phyloP scores from a whole-genome alignment of 208 protist genomes.

The Endotrypanum monterogeii region DNA sequence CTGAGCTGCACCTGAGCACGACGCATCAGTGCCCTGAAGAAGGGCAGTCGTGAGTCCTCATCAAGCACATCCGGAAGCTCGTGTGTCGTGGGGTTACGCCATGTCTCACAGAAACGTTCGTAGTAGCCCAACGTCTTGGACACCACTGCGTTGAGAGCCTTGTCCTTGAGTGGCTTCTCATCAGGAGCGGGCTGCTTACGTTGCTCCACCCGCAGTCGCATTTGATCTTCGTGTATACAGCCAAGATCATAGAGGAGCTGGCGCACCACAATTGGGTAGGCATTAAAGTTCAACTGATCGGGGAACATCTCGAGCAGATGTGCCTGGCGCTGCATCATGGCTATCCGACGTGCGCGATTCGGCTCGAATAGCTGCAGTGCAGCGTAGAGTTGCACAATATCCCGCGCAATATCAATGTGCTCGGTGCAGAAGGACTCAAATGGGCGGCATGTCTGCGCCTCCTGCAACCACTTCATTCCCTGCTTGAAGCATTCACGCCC shows the following conservation, averaged over 20 bases:
- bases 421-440: slow-evolving; percentile 86
- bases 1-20: slow-evolving; percentile 64
- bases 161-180: slow-evolving; percentile 72
- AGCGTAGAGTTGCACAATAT: slow-evolving; percentile 69
- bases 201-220: slow-evolving; percentile 72
- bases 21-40: slow-evolving; percentile 79
- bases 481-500: slow-evolving; percentile 79
- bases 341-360: slow-evolving; percentile 56
- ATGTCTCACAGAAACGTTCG: slow-evolving; percentile 81
- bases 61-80: slow-evolving; percentile 64
- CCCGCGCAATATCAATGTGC: slow-evolving; percentile 78
- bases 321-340: slow-evolving; percentile 77
- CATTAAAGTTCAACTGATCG: slow-evolving; percentile 84
- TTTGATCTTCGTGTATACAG: slow-evolving; percentile 65
- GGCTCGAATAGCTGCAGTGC: slow-evolving; percentile 68
- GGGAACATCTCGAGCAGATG: slow-evolving; percentile 72
- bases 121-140: slow-evolving; percentile 55
- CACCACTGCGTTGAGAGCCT: slow-evolving; percentile 70
- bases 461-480: slow-evolving; percentile 63
- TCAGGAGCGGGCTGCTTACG: slow-evolving; percentile 32
- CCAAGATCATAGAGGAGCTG: slow-evolving; percentile 89
- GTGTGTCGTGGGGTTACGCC: slow-evolving; percentile 50
- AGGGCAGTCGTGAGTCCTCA: slow-evolving; percentile 73
- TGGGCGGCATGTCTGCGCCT: slow-evolving; percentile 73
- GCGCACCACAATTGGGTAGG: slow-evolving; percentile 78